Base-by-base conservation (phyloP, 768 basidiomycete species). In the Macrolepiota fuliginosa region DNA sequence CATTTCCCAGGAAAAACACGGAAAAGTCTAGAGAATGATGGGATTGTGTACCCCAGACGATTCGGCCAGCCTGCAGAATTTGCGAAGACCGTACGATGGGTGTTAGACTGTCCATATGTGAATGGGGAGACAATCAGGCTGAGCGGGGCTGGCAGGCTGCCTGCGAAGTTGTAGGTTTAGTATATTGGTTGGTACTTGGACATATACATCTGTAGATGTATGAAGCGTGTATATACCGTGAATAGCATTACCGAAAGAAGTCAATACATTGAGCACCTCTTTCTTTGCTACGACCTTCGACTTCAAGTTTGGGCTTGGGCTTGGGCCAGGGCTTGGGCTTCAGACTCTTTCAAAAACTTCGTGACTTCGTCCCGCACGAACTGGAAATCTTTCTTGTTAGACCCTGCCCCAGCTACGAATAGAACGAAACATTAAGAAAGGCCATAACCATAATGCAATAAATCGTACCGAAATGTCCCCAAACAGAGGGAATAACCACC, bases 401-500 rank as follows among this genome's bases (percentile, higher is more conserved):
- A 61, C 19, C 79, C 79, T 22, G 77, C 79, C 15, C 82, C 83
- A 58, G 79, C 82, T 82, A 24, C 45, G 32, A 54, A 12, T 17
- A 9, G 17, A 54, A 1, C 6, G 25, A 46, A 36, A 45, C 42
- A 4, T 37, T 11, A 45, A 35, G 7, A 42, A 32, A 11, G 35
- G 4, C 13, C 37, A 49, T 17, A 60, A 37, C n/a, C 9, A 4
- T 12, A 19, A 32, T 62, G 27, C 19, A 24, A 36, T 24, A 9
- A 39, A 50, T 61, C 79, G 53, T 63, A 83, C 84, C 81, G 70
- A 81, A 74, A 68, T 87, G 85, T 9, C 86, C 85, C 83, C 81
- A 85, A 37, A 81, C 74, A 1, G 83, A 81, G 56, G 80, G 76
- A 60, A 86, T 86, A n/a, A 86, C 71, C 1, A 80, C 77, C 17